A percentile compares a stretch with the other conserved stretches of the same genome.
These are phyloP conservation scores for Crotalaria pallida DNA, from an alignment of 306 rosid genomes.

Conservation along the genomic window DNA sequence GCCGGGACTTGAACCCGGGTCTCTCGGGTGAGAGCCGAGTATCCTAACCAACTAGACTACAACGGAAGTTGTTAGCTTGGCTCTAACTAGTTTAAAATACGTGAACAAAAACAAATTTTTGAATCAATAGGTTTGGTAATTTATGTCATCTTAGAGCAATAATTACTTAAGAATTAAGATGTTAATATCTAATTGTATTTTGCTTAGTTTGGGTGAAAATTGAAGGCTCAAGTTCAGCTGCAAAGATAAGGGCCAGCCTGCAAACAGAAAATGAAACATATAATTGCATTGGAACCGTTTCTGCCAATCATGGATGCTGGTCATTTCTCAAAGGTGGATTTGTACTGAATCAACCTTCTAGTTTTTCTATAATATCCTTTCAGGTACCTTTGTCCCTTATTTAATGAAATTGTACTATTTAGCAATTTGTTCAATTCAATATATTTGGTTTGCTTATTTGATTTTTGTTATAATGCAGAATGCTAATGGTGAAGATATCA, in stretches of 20 bases:
- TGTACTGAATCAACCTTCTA: conserved; percentile 39
- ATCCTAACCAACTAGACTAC: conserved; percentile 83
- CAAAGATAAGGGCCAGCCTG: conserved; percentile 51
- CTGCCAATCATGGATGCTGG: conserved; percentile 76
- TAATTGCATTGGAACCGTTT: conserved; percentile 69
- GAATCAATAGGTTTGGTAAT: too few species aligned
- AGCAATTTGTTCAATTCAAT: neutral
- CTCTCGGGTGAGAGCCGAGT: conserved; percentile 83
- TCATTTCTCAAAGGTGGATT: conserved; percentile 96
- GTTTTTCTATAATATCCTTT: conserved; percentile 46
- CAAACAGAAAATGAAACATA: conserved; percentile 33
- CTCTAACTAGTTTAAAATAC: too few species aligned
- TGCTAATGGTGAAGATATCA: conserved; percentile 30
- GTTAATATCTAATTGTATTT: neutral
- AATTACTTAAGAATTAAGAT: too few species aligned
- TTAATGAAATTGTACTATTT: neutral
- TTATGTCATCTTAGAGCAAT: too few species aligned
- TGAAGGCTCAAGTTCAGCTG: conserved; percentile 41
- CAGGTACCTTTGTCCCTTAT: conserved; percentile 29
- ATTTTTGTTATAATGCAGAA: conserved; percentile 27
- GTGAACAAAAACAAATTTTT: too few species aligned
- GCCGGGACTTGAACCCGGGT: conserved; percentile 89
- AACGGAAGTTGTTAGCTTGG: conserved; percentile 30
- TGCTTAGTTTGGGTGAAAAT: conserved; percentile 72
- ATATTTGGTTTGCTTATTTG: neutral